A percentile compares a stretch with the other conserved stretches of the same genome.
Evolutionary conservation across 179 eudicot genomes (phyloP).

Genomic region (Vitellaria paradoxa): DNA sequence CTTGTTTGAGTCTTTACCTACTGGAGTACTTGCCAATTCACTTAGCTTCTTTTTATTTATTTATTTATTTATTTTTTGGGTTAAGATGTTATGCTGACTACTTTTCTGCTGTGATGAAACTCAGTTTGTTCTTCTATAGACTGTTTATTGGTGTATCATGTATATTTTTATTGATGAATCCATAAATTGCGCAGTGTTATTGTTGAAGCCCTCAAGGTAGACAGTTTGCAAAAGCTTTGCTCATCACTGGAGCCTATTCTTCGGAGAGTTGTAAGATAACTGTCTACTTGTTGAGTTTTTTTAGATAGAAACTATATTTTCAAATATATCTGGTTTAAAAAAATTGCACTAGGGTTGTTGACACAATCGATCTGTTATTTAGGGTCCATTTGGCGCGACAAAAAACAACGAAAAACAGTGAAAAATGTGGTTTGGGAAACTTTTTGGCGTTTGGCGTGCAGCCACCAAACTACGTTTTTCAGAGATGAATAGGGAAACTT

Average conservation of each 20-base stretch:
- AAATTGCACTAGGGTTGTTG: background rate
- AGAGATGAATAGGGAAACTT: no score
- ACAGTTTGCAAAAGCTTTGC: conserved; percentile 94
- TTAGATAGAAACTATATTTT: background rate
- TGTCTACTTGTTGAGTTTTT: background rate
- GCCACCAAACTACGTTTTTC: no score
- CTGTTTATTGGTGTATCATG: background rate
- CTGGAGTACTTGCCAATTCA: background rate
- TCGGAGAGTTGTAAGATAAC: conserved; percentile 95
- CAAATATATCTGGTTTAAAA: conserved; percentile 4
- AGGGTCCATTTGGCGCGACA: no score
- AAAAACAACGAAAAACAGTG: no score
- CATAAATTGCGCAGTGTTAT: conserved; percentile 68
- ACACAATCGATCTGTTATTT: background rate
- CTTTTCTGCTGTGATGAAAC: background rate
- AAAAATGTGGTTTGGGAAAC: no score
- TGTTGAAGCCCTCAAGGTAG: conserved; percentile 97
- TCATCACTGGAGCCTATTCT: conserved; percentile 98
- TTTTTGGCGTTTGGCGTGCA: no score
- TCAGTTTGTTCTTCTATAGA: background rate
- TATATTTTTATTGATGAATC: background rate
- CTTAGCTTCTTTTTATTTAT: background rate
- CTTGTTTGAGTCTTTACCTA: background rate
- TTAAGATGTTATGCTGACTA: background rate
- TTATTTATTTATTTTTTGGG: no score